A percentile compares a stretch with the other conserved stretches of the same genome.
Conservation (phyloP, 1,284 basidiomycete genomes). For the Trametes sp. region DNA sequence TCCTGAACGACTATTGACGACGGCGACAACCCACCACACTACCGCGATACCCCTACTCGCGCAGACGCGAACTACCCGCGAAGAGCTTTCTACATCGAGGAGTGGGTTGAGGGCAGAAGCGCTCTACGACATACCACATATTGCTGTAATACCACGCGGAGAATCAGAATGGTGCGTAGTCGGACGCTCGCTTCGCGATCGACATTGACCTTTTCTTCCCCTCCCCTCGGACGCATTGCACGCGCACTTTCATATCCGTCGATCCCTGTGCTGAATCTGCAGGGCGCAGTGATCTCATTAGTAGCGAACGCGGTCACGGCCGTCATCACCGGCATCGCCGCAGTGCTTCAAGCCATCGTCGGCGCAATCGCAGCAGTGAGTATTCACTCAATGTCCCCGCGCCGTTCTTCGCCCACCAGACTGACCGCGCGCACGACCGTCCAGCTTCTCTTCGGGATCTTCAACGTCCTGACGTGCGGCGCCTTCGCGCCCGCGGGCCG, state of each 20-base stretch:
- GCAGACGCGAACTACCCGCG: too few species aligned
- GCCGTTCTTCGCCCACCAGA: neutral
- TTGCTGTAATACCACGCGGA: neutral
- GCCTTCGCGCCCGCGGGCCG: conserved; percentile 12
- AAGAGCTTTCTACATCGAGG: neutral
- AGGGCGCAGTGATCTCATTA: conserved; percentile 20
- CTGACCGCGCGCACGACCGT: neutral
- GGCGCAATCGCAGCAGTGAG: conserved; percentile 18
- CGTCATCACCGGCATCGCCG: conserved; percentile 15
- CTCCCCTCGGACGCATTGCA: too few species aligned
- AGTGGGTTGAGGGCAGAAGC: neutral
- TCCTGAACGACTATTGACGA: too few species aligned
- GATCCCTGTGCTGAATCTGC: neutral
- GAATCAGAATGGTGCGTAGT: neutral
- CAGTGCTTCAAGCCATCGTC: conserved; percentile 18
- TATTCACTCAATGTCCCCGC: neutral
- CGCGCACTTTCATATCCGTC: neutral
- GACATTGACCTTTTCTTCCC: neutral
- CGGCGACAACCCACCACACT: too few species aligned
- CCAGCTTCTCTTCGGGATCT: conserved; percentile 16
- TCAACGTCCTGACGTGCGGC: conserved; percentile 21
- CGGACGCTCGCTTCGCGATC: neutral
- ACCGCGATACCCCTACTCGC: too few species aligned
- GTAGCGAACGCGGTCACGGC: conserved; percentile 14
- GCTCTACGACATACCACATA: neutral